phyloP scores from a whole-genome alignment of 805 yeast species.

The Kodamaea kaohsiungensis region DNA sequence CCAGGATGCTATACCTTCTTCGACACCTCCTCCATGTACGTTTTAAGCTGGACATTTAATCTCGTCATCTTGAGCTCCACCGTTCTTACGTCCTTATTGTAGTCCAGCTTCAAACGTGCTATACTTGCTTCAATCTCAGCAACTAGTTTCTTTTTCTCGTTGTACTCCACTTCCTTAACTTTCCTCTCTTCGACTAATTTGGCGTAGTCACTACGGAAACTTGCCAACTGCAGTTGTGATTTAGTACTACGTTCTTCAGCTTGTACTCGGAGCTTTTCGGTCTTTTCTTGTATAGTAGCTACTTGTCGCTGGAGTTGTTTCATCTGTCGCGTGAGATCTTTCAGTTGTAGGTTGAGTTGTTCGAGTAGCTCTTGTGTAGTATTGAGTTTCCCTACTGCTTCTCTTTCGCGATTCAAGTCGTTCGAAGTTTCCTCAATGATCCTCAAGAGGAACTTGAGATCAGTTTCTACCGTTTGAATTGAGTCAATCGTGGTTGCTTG shows the following conservation, averaged over 20 bases:
- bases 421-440: constrained; percentile 51
- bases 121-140: constrained; percentile 44
- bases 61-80: constrained; percentile 55
- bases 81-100: constrained; percentile 53
- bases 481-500: constrained; percentile 58
- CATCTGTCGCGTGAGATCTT: constrained; percentile 43
- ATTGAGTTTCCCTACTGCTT: constrained; percentile 36
- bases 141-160: constrained; percentile 49
- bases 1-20: constrained; percentile 24
- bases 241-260: constrained; percentile 46
- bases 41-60: constrained; percentile 54
- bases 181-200: constrained; percentile 50
- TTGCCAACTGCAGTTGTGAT: constrained; percentile 42
- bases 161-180: constrained; percentile 49
- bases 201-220: constrained; percentile 47
- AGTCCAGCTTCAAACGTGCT: constrained; percentile 39
- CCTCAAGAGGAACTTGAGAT: constrained; percentile 46
- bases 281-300: constrained; percentile 48
- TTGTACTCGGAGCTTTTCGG: constrained; percentile 43
- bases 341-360: constrained; percentile 34
- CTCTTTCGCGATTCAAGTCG: constrained; percentile 46
- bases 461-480: constrained; percentile 45
- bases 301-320: constrained; percentile 54
- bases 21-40: constrained; percentile 54
- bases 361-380: constrained; percentile 44